Conservation (phyloP, 1,139 yeast species). For the Ogataea hybrid region DNA sequence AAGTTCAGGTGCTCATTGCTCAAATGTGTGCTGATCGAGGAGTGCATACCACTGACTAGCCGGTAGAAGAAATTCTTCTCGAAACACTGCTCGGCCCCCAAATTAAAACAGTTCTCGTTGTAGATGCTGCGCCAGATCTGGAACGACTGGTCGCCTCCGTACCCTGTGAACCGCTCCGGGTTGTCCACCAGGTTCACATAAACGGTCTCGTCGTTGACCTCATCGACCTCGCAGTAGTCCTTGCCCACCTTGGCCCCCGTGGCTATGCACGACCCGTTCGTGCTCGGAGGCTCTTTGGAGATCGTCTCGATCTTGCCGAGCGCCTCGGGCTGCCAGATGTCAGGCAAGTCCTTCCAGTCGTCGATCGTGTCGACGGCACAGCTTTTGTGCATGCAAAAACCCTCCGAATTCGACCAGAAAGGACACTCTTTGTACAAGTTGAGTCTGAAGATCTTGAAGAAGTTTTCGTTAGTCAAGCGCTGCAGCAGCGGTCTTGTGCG, state of each 20-base stretch:
- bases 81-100: slow-evolving; percentile 48
- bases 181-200: slow-evolving; percentile 83
- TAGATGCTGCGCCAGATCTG: slow-evolving; percentile 94
- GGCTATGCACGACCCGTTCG: slow-evolving; percentile 34
- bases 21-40: slow-evolving; percentile 91
- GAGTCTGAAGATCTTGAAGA: slow-evolving; percentile 83
- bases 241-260: slow-evolving; percentile 28
- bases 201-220: slow-evolving; percentile 51
- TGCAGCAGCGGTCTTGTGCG: slow-evolving; percentile 53
- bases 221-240: slow-evolving; percentile 48
- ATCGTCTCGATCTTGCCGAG: slow-evolving; percentile 57
- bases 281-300: slow-evolving; percentile 31
- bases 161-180: slow-evolving; percentile 96
- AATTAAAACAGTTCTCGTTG: slow-evolving; percentile 82
- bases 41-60: slow-evolving; percentile 90
- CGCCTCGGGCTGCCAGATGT: slow-evolving; percentile 69
- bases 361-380: slow-evolving; percentile 82
- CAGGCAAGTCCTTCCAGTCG: slow-evolving; percentile 67
- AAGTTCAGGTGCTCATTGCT: slow-evolving; percentile 81
- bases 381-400: slow-evolving; percentile 85
- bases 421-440: slow-evolving; percentile 87
- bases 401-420: slow-evolving; percentile 77
- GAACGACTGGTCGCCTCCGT: slow-evolving; percentile 87
- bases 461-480: slow-evolving; percentile 61
- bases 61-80: slow-evolving; percentile 90